A percentile compares a stretch with the other conserved stretches of the same genome.
Conservation (phyloP, 2,329 filamentous ascomycete species). For the Neocucurbitaria cava region DNA sequence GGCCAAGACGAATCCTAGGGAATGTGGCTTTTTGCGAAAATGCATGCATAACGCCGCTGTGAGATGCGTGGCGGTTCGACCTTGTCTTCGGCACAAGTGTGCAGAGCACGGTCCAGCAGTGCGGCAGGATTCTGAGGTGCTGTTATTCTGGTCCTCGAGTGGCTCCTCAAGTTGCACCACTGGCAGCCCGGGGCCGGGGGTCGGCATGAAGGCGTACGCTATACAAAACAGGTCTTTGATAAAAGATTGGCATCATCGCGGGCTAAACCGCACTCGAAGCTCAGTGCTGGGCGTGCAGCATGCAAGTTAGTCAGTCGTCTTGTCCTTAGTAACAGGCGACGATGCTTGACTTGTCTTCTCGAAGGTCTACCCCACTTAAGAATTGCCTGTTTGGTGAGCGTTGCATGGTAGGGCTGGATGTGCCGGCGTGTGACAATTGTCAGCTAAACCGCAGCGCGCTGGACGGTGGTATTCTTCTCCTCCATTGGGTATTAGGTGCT, state of each 20-base stretch:
- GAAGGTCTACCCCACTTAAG: conserved; percentile 11
- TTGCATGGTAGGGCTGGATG: conserved; percentile 21
- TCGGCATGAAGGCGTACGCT: conserved; percentile 32
- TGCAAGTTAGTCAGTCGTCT: conserved; percentile 29
- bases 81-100: conserved; percentile 32
- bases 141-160: conserved; percentile 44
- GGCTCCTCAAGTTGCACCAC: conserved; percentile 36
- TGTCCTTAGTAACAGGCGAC: conserved; percentile 17
- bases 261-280: conserved; percentile 13
- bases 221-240: conserved; percentile 39
- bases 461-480: too few species aligned
- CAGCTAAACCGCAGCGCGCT: background rate
- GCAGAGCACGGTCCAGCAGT: conserved; percentile 30
- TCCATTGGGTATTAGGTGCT: too few species aligned
- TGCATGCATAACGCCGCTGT: conserved; percentile 33
- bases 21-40: conserved; percentile 26
- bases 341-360: conserved; percentile 12
- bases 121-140: conserved; percentile 33
- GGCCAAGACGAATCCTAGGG: conserved; percentile 27
- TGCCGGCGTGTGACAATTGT: background rate
- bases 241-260: conserved; percentile 30
- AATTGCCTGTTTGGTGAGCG: conserved; percentile 16
- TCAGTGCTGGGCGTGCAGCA: conserved; percentile 18
- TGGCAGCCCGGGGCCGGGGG: conserved; percentile 25
- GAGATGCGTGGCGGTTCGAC: conserved; percentile 16